Percentiles rank a stretch among this genome's conserved stretches.
phyloP scores from a whole-genome alignment of 2,329 filamentous ascomycete species.

The Arthrobotrys pseudoclavata region DNA sequence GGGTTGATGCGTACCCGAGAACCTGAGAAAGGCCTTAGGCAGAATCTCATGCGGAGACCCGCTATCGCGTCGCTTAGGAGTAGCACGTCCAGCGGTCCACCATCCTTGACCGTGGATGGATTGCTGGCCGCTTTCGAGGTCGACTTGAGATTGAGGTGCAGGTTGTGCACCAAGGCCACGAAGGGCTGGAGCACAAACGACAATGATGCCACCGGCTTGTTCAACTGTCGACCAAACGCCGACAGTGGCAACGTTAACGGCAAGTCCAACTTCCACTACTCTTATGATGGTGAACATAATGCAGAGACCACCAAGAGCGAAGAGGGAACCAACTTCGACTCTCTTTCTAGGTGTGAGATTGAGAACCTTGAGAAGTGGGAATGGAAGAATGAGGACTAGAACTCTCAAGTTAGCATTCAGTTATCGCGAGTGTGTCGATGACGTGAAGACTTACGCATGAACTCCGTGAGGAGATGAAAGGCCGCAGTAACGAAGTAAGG shows the following conservation, averaged over 20 bases:
- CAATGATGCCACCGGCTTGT: slow-evolving; percentile 53
- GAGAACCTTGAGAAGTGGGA: slow-evolving; percentile 57
- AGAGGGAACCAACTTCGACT: slow-evolving; percentile 53
- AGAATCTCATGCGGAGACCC: slow-evolving; percentile 51
- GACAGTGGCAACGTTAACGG: slow-evolving; percentile 41
- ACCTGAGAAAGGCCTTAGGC: slow-evolving; percentile 49
- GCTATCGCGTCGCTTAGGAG: slow-evolving; percentile 53
- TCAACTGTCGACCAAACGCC: slow-evolving; percentile 53
- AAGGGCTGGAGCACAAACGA: slow-evolving; percentile 56
- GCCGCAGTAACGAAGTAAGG: slow-evolving; percentile 56
- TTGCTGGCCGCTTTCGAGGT: slow-evolving; percentile 58
- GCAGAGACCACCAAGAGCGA: slow-evolving; percentile 56
- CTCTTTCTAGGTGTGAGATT: slow-evolving; percentile 54
- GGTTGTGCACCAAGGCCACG: slow-evolving; percentile 37
- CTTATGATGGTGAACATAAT: slow-evolving; percentile 52
- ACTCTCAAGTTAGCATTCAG: background rate
- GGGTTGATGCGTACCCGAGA: slow-evolving; percentile 40
- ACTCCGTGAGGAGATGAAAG: slow-evolving; percentile 49
- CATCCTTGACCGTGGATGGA: slow-evolving; percentile 58
- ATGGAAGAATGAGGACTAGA: slow-evolving; percentile 47
- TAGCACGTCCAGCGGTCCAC: slow-evolving; percentile 57
- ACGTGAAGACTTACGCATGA: slow-evolving; percentile 51
- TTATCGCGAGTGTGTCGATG: background rate
- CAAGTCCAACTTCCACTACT: slow-evolving; percentile 36
- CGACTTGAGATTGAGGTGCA: slow-evolving; percentile 43